These are phyloP conservation scores for Neurospora terricola DNA, from an alignment of 495 filamentous ascomycete species.

Conservation along the genomic window DNA sequence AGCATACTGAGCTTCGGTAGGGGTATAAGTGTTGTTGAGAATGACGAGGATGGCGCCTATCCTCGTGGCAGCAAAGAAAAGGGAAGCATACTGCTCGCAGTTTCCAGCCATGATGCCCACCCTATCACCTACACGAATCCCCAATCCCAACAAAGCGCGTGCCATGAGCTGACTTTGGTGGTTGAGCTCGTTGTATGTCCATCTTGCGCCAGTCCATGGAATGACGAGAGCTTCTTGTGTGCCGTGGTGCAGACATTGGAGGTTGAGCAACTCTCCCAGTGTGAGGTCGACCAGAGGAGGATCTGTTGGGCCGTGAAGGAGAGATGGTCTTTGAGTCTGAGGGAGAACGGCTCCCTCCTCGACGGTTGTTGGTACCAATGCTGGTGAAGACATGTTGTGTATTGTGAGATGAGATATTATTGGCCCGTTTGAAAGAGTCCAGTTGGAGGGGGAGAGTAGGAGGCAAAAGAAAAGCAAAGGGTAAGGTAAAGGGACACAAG, in stretches of 20 bases:
- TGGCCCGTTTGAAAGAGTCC: not conserved
- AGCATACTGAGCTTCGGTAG: conserved; percentile 51
- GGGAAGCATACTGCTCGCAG: conserved; percentile 57
- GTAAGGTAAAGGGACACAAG: not conserved
- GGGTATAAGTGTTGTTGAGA: conserved; percentile 63
- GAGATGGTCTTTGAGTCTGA: conserved; percentile 31
- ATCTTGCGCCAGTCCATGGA: conserved; percentile 55
- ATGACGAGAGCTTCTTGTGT: conserved; percentile 52
- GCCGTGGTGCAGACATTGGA: conserved; percentile 52
- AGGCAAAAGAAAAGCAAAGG: not conserved
- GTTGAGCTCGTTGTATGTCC: conserved; percentile 56
- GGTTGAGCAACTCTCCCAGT: conserved; percentile 49
- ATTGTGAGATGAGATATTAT: not conserved
- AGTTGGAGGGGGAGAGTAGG: not conserved
- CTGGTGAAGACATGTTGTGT: conserved; percentile 10
- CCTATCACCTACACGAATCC: conserved; percentile 52
- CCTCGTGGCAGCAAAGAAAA: conserved; percentile 57
- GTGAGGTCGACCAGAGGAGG: conserved; percentile 52
- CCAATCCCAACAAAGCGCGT: conserved; percentile 46
- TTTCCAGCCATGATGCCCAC: conserved; percentile 64
- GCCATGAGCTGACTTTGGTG: conserved; percentile 50
- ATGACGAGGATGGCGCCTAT: conserved; percentile 61
- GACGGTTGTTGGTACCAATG: conserved; percentile 6
- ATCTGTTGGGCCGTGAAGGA: conserved; percentile 50
- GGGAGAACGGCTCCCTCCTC: conserved; percentile 17